Percentiles rank a stretch among this genome's conserved stretches.
Evolutionary conservation across 129 eudicot genomes (phyloP).

Genomic region (Lactuca saligna): DNA sequence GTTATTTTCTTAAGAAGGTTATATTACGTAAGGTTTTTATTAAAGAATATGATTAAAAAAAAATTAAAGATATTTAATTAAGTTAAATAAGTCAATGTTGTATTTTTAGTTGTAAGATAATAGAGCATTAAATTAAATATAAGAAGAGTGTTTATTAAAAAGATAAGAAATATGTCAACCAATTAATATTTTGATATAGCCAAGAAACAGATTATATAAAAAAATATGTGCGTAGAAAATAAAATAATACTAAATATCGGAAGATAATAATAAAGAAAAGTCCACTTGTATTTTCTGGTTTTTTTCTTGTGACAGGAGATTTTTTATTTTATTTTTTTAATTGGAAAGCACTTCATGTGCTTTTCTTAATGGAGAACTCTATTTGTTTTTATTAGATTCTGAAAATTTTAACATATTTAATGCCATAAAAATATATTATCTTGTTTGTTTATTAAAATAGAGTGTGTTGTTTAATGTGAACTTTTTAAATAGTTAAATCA

Average conservation of each 20-base stretch:
- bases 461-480: background rate
- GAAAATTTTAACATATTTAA: background rate
- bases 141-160: background rate
- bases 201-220: background rate
- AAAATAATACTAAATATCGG: background rate
- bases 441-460: background rate
- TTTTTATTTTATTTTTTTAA: background rate
- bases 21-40: no score
- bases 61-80: no score
- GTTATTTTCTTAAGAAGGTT: no score
- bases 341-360: slow-evolving; percentile 19
- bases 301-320: slow-evolving; percentile 16
- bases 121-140: background rate
- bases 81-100: no score
- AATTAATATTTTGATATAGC: background rate
- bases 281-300: slow-evolving; percentile 15
- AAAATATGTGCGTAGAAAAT: background rate
- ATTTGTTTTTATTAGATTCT: slow-evolving; percentile 4
- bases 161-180: background rate
- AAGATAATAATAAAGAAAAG: background rate
- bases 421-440: background rate
- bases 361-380: background rate
- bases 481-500: background rate
- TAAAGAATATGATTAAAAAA: no score
- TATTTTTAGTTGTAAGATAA: no score